Conservation (phyloP, 2,329 filamentous ascomycete genomes). For the Arthroderma uncinatum region DNA sequence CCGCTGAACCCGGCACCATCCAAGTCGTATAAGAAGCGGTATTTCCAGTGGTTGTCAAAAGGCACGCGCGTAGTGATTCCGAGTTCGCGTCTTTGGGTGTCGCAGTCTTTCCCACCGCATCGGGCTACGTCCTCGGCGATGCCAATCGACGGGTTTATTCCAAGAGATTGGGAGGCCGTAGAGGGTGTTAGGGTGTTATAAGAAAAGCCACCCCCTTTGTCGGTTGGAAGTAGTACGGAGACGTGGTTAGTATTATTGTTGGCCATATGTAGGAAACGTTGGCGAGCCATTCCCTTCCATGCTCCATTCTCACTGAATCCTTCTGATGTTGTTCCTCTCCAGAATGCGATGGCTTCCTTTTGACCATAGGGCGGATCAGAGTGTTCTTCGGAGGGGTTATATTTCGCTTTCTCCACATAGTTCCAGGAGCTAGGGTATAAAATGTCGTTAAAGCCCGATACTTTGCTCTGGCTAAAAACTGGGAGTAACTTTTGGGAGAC, state of each 20-base stretch:
- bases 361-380: constrained; percentile 47
- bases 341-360: constrained; percentile 52
- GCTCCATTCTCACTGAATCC: constrained; percentile 41
- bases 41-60: constrained; percentile 50
- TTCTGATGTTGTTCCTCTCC: constrained; percentile 59
- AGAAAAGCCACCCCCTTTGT: constrained; percentile 29
- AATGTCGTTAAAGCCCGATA: constrained; percentile 63
- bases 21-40: constrained; percentile 60
- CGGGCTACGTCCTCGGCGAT: constrained; percentile 50
- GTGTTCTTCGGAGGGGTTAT: constrained; percentile 40
- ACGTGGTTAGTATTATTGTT: constrained; percentile 43
- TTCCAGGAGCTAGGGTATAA: constrained; percentile 58
- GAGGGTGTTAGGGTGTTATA: constrained; percentile 45
- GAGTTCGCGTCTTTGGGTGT: constrained; percentile 44
- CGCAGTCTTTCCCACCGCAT: constrained; percentile 44
- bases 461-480: constrained; percentile 65
- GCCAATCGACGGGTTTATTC: constrained; percentile 49
- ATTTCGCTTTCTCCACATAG: constrained; percentile 47
- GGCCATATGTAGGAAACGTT: constrained; percentile 60
- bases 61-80: constrained; percentile 35
- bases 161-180: constrained; percentile 30
- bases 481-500: constrained; percentile 57
- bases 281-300: constrained; percentile 57
- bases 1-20: constrained; percentile 59
- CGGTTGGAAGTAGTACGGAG: constrained; percentile 46